Evolutionary conservation across 768 basidiomycete species (phyloP), one percentile per base, ranked within the genome.

Genomic region (Leccinum truebloodii): DNA sequence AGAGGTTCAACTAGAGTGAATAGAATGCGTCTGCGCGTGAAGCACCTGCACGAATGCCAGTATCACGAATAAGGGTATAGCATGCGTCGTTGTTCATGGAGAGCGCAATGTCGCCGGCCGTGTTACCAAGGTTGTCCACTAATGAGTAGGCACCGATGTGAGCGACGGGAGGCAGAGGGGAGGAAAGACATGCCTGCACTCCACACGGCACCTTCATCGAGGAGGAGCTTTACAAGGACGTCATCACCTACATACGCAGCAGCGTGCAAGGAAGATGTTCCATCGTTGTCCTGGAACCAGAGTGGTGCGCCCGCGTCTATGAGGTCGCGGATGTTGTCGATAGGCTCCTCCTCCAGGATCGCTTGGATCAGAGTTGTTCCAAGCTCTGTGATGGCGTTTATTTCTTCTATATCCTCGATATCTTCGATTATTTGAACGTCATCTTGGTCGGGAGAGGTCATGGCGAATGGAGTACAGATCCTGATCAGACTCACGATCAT

Each of bases 271-370:
- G 87, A 81, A 5, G 93, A 94, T 63, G 86, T 87, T 1, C 94
- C 95, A 65, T 89, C 85, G 52, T 85, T 83, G 70, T 89, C 90
- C 74, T 97, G 94, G 70, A 89, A 94, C 95, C 96, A 98, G 53
- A 92, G 74, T 1, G 92, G 92, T 7, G 93, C 89, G 18, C 87
- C 92, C 6, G 78, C 79, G 10, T 84, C 80, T 63, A 92, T 78
- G 35, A 87, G 71, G 14, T 69, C 70, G 62, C 79, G 77, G 56
- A 90, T 76, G 16, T 71, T 73, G 18, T 79, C 77, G 51, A 73
- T 50, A 10, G 84, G 75, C 26, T 82, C 71, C 56, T 76, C 65
- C 49, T 78, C 77, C 14, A 92, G 75, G 61, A 92, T 86, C 22
- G 81, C 77, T 37, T 79, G 61, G 61, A 91, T 83, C 60, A 92